These are phyloP conservation scores for Centella asiatica DNA, from an alignment of 129 eudicot species.

Conservation along the genomic window DNA sequence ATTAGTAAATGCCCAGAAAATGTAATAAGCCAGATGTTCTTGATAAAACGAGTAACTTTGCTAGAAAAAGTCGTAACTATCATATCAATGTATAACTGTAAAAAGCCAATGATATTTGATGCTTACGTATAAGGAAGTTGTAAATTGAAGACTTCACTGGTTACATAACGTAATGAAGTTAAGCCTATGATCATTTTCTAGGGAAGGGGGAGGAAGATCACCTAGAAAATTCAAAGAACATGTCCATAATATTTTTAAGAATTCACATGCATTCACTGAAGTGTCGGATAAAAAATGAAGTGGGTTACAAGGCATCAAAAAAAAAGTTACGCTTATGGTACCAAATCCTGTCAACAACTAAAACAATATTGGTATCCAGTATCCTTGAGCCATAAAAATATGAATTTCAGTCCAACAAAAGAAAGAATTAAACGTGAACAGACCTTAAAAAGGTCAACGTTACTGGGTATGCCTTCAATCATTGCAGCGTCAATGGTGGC, in stretches of 20 bases:
- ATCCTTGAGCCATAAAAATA: neutral
- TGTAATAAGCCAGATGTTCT: no score
- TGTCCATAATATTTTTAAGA: no score
- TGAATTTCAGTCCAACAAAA: neutral
- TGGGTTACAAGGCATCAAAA: no score
- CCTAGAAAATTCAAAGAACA: neutral
- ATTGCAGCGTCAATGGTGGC: slow-evolving; percentile 98
- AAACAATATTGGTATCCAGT: no score
- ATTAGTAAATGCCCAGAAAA: no score
- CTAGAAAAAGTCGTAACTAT: neutral
- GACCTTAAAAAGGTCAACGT: slow-evolving; percentile 96
- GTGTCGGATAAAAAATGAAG: neutral
- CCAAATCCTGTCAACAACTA: no score
- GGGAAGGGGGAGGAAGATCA: neutral
- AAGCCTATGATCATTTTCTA: neutral
- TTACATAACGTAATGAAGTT: neutral
- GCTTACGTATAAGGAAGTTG: neutral
- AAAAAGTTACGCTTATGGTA: no score
- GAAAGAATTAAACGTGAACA: slow-evolving; percentile 7
- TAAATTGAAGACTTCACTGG: neutral
- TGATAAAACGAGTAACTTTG: no score
- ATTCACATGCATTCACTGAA: neutral
- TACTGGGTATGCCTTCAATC: slow-evolving; percentile 96
- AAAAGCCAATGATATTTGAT: neutral
- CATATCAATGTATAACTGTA: neutral